phyloP scores from a whole-genome alignment of 2,329 filamentous ascomycete genomes.

The Diplodia mutila region DNA sequence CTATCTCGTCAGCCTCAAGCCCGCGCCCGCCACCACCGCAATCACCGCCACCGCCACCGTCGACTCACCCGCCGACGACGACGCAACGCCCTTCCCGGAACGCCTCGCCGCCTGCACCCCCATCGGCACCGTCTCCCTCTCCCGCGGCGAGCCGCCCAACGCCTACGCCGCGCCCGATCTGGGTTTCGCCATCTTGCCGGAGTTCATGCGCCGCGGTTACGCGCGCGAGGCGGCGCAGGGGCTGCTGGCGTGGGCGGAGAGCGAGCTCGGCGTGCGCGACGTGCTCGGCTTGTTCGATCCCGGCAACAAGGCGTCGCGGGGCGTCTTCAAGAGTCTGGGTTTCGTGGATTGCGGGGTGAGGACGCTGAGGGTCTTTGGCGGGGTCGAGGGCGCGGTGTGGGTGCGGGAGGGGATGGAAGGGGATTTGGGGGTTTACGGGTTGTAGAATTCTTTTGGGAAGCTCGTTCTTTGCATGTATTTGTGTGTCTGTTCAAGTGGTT shows the following conservation, averaged over 20 bases:
- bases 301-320: constrained; percentile 31
- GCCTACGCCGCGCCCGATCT: constrained; percentile 32
- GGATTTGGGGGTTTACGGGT: constrained; percentile 26
- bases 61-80: no score
- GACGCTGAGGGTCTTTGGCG: constrained; percentile 25
- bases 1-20: constrained; percentile 35
- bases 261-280: constrained; percentile 15
- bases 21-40: neutral
- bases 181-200: constrained; percentile 30
- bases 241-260: constrained; percentile 23
- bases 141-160: constrained; percentile 28
- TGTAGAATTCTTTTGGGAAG: neutral
- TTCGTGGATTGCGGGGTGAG: constrained; percentile 31
- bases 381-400: constrained; percentile 28
- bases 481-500: neutral
- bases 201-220: constrained; percentile 31
- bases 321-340: constrained; percentile 31
- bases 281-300: constrained; percentile 30
- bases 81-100: no score
- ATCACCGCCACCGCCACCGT: no score
- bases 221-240: constrained; percentile 30
- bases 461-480: no score
- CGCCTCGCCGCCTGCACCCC: neutral
- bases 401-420: constrained; percentile 23
- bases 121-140: constrained; percentile 34